These are phyloP conservation scores for Hypoxylon lenormandii DNA, from an alignment of 495 filamentous ascomycete genomes.

Conservation along the genomic window DNA sequence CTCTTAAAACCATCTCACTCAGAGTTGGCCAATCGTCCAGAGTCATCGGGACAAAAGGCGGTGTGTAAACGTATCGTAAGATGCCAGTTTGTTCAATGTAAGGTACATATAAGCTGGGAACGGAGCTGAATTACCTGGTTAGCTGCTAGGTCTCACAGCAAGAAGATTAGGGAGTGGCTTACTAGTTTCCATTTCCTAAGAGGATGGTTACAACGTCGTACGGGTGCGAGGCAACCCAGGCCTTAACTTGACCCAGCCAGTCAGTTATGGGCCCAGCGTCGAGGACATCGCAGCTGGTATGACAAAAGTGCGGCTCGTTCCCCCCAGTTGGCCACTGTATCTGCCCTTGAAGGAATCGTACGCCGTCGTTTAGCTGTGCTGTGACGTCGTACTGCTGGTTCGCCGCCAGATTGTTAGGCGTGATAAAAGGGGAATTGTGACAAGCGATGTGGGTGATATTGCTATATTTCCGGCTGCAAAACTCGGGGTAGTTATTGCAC, in stretches of 20 bases:
- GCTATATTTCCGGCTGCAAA: conserved; percentile 83
- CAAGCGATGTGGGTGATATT: conserved; percentile 89
- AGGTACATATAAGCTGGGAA: conserved; percentile 57
- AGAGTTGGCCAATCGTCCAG: conserved; percentile 87
- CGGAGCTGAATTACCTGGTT: conserved; percentile 45
- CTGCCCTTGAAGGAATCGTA: conserved; percentile 92
- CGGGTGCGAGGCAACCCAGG: conserved; percentile 80
- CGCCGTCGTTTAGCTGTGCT: conserved; percentile 83
- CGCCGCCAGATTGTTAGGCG: conserved; percentile 74
- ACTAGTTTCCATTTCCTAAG: conserved; percentile 82
- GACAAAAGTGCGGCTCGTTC: conserved; percentile 71
- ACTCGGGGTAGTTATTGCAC: conserved; percentile 88
- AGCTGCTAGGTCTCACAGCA: conserved; percentile 58
- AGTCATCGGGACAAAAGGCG: conserved; percentile 73
- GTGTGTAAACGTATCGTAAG: conserved; percentile 75
- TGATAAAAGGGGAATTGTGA: conserved; percentile 87
- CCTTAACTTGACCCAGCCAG: conserved; percentile 75
- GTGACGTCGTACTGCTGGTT: conserved; percentile 80
- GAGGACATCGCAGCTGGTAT: conserved; percentile 82
- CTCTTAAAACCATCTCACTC: conserved; percentile 76
- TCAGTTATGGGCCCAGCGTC: conserved; percentile 80
- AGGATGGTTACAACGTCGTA: conserved; percentile 93
- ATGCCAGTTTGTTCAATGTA: conserved; percentile 76
- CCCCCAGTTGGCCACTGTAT: conserved; percentile 62
- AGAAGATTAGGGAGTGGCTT: conserved; percentile 59